A percentile compares a stretch with the other conserved stretches of the same genome.
Evolutionary conservation across 306 rosid species (phyloP).

Genomic region (Carpinus viminea): DNA sequence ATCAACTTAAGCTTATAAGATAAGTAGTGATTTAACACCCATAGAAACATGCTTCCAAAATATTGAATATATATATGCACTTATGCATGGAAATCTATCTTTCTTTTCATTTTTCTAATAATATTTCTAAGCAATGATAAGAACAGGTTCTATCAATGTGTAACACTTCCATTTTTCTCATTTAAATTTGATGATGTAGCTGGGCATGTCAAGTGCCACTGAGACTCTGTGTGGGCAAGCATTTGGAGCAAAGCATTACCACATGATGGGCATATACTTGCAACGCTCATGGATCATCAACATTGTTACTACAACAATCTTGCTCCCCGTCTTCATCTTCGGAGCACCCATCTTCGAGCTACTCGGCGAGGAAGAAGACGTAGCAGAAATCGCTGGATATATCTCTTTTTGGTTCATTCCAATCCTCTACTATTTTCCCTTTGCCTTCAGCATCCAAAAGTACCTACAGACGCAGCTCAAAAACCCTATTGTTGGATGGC

Average conservation of each 20-base stretch:
- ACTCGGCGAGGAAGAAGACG: constrained; percentile 44
- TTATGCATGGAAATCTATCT: too few relatives aligned
- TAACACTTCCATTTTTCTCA: constrained; percentile 1
- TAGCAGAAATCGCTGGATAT: constrained; percentile 41
- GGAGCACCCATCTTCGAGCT: constrained; percentile 37
- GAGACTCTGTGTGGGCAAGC: constrained; percentile 66
- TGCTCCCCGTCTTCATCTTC: constrained; percentile 49
- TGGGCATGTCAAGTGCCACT: constrained; percentile 62
- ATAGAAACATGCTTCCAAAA: too few relatives aligned
- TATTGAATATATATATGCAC: too few relatives aligned
- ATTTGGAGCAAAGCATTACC: constrained; percentile 50
- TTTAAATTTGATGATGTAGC: constrained; percentile 12
- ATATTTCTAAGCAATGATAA: too few relatives aligned
- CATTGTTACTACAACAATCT: constrained; percentile 26
- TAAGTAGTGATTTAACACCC: too few relatives aligned
- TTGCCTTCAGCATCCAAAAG: constrained; percentile 48
- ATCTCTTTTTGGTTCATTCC: constrained; percentile 48
- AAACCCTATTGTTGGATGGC: constrained; percentile 47
- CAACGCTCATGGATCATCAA: constrained; percentile 58
- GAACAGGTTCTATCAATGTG: too few relatives aligned
- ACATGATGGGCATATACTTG: constrained; percentile 60
- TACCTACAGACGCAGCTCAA: constrained; percentile 59
- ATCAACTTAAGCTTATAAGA: too few relatives aligned
- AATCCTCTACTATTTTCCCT: constrained; percentile 37
- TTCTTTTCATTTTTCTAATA: too few relatives aligned